These are phyloP conservation scores for Colletotrichum sp. DNA, from an alignment of 2,329 filamentous ascomycete species.

Conservation along the genomic window DNA sequence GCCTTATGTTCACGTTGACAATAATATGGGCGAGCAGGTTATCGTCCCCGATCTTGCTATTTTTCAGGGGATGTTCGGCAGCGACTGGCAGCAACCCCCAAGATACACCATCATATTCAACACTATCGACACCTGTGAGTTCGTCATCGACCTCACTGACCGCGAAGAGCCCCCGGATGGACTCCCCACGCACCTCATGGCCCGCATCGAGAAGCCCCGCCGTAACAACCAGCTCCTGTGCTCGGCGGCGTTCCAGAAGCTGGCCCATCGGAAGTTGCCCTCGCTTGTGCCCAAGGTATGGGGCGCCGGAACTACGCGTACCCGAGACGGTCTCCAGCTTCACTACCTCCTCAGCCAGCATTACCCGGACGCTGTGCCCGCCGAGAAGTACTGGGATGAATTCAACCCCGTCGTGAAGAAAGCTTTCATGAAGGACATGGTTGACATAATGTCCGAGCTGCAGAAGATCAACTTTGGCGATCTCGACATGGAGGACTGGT, in stretches of 20 bases:
- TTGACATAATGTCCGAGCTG: background rate
- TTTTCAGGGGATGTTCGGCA: background rate
- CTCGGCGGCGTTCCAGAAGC: background rate
- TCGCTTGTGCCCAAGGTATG: background rate
- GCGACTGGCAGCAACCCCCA: background rate
- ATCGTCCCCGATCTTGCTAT: background rate
- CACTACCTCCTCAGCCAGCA: constrained; percentile 4
- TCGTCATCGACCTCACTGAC: background rate
- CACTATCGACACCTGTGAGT: background rate
- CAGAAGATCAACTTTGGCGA: background rate
- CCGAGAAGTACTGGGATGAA: background rate
- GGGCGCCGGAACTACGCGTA: background rate
- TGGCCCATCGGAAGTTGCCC: background rate
- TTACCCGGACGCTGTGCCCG: background rate
- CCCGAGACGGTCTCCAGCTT: background rate
- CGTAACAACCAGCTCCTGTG: background rate
- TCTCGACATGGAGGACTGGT: background rate
- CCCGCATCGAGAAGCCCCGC: background rate
- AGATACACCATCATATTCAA: background rate
- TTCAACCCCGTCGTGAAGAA: background rate
- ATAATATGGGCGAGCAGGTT: background rate
- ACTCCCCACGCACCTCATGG: background rate
- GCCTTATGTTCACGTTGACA: background rate
- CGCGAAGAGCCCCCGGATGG: background rate
- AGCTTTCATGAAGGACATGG: background rate